These are phyloP conservation scores for Wallacemonas collosoma DNA, from an alignment of 208 protist genomes.

Conservation along the genomic window DNA sequence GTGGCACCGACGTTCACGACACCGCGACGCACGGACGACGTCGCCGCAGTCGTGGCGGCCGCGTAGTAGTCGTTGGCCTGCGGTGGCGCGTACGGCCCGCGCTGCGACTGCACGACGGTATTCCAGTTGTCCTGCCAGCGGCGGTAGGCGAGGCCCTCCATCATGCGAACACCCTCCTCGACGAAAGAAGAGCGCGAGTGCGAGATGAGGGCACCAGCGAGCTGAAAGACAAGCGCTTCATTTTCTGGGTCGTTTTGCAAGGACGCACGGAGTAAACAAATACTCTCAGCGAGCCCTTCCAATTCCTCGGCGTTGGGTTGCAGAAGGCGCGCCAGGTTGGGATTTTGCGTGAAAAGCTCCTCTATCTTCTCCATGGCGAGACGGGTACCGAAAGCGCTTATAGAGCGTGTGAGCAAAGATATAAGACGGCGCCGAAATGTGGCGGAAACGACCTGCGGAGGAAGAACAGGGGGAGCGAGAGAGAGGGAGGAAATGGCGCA, in stretches of 20 bases:
- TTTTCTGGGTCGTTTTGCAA: constrained; percentile 36
- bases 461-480: no score
- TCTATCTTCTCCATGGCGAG: constrained; percentile 32
- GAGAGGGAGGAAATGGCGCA: no score
- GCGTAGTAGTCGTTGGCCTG: constrained; percentile 6
- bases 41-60: neutral
- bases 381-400: neutral
- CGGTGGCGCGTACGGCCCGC: constrained; percentile 4
- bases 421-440: no score
- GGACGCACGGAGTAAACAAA: constrained; percentile 36
- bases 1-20: constrained; percentile 5
- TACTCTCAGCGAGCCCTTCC: constrained; percentile 43
- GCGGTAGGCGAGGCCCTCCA: constrained; percentile 63
- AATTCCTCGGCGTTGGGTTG: constrained; percentile 55
- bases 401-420: no score
- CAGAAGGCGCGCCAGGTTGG: constrained; percentile 43
- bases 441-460: no score
- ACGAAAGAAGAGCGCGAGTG: constrained; percentile 55
- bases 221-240: constrained; percentile 48
- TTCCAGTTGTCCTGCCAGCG: constrained; percentile 54
- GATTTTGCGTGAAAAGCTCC: constrained; percentile 53
- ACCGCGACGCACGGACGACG: neutral
- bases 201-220: constrained; percentile 64
- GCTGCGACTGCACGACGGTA: constrained; percentile 17
- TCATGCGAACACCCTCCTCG: constrained; percentile 65